phyloP scores from a whole-genome alignment of 805 yeast genomes.

The Blastobotrys attinorum region DNA sequence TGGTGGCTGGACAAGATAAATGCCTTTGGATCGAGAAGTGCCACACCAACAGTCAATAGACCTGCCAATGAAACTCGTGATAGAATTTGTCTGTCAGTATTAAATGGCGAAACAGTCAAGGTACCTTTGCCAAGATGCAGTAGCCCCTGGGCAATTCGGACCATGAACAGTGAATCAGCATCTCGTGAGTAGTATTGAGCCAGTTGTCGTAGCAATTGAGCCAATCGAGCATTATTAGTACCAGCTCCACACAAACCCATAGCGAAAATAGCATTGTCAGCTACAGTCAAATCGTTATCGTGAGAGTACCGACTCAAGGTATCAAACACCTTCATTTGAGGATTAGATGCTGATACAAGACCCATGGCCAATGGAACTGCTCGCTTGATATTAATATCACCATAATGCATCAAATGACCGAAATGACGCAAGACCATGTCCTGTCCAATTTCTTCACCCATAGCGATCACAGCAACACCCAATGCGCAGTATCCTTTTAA shows the following conservation, averaged over 20 bases:
- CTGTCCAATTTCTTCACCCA: constrained; percentile 98
- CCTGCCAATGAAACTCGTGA: constrained; percentile 89
- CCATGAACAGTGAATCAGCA: constrained; percentile 83
- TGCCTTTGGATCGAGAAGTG: constrained; percentile 76
- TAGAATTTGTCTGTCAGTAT: constrained; percentile 76
- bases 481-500: constrained; percentile 85
- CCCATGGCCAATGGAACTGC: constrained; percentile 99
- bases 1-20: constrained; percentile 72
- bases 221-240: constrained; percentile 95
- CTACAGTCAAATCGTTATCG: constrained; percentile 89
- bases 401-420: constrained; percentile 96
- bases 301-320: constrained; percentile 94
- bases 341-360: constrained; percentile 82
- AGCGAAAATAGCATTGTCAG: constrained; percentile 87
- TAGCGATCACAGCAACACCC: constrained; percentile 88
- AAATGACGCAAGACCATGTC: constrained; percentile 97
- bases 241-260: constrained; percentile 99
- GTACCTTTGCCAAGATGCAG: constrained; percentile 97
- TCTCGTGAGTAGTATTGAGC: constrained; percentile 90
- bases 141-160: constrained; percentile 90
- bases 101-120: constrained; percentile 78
- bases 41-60: constrained; percentile 71
- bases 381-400: constrained; percentile 80
- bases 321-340: constrained; percentile 95
- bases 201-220: constrained; percentile 88